Evolutionary conservation across 2,329 filamentous ascomycete species (phyloP).

Genomic region (Calonectria pseudoreteaudii): DNA sequence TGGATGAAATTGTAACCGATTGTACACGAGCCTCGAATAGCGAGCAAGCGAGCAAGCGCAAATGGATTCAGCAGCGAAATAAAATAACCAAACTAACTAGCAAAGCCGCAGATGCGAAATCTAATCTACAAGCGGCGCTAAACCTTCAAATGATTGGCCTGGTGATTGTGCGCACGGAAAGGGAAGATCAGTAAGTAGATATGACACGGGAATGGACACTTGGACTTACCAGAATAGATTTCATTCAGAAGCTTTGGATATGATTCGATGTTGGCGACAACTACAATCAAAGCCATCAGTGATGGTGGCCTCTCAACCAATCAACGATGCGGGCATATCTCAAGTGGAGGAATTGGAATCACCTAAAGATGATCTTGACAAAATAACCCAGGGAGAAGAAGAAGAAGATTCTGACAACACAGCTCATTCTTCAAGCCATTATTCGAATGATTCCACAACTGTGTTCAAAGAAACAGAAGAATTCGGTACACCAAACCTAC

Average conservation of each 20-base stretch:
- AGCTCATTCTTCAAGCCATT: too few species aligned
- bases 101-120: neutral
- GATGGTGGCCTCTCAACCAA: neutral
- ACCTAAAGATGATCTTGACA: neutral
- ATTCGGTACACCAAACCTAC: neutral
- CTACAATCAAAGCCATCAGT: neutral
- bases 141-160: neutral
- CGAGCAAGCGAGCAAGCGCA: neutral
- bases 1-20: neutral
- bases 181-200: neutral
- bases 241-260: neutral
- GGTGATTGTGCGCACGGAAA: neutral
- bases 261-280: neutral
- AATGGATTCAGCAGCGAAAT: neutral
- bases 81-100: neutral
- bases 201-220: too few species aligned
- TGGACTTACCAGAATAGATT: neutral
- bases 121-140: neutral
- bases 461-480: neutral
- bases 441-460: neutral
- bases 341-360: too few species aligned
- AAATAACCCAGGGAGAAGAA: neutral
- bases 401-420: neutral
- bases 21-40: neutral
- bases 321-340: neutral